Base-by-base conservation (phyloP, 805 yeast genomes). In the Scheffersomyces ergatensis region DNA sequence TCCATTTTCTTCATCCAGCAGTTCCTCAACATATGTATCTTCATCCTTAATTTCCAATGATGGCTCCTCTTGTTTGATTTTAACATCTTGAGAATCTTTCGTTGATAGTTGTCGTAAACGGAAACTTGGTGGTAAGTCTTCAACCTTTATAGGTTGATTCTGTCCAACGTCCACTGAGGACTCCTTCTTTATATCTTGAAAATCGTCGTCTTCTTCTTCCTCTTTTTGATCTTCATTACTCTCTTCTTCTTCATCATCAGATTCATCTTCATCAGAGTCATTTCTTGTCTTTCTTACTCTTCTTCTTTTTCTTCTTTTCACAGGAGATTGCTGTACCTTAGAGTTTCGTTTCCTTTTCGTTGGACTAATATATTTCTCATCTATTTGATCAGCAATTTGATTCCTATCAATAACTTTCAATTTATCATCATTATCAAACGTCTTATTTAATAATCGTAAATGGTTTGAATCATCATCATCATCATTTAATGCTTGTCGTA, bases 381-480 rank as follows among this genome's bases (percentile, higher is more conserved):
- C 57, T 12, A 57, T 33, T 21, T 43, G 41, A 38, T 50, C 51
- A 5, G 57, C 51, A 24, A 58, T 52, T 15, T 48, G 38, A 6
- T 45, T 50, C 30, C 42, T 46, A 26, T 49, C 48, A 15, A 59
- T 49, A 5, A 8, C 38, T 15, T 50, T 46, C 38, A 52, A 43
- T 33, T 51, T 47, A n/a, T 49, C 37, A 21, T 21, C 24, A 21
- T 21, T 21, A 21, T 21, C 4, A 20, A 14, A 29, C 39, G 13
- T 29, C 18, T 13, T 15, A 25, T 15, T 21, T 19, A 15, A 24
- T n/a, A n/a, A n/a, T n/a, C n/a, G n/a, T n/a, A n/a, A n/a, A n/a
- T n/a, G n/a, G n/a, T n/a, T n/a, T 29, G 37, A 17, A 27, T 34
- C 15, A 5, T 32, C 26, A 2, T 18, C 13, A 3, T 23, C 29